phyloP scores from a whole-genome alignment of 2,329 filamentous ascomycete species.

The Albophoma yamanashiensis region DNA sequence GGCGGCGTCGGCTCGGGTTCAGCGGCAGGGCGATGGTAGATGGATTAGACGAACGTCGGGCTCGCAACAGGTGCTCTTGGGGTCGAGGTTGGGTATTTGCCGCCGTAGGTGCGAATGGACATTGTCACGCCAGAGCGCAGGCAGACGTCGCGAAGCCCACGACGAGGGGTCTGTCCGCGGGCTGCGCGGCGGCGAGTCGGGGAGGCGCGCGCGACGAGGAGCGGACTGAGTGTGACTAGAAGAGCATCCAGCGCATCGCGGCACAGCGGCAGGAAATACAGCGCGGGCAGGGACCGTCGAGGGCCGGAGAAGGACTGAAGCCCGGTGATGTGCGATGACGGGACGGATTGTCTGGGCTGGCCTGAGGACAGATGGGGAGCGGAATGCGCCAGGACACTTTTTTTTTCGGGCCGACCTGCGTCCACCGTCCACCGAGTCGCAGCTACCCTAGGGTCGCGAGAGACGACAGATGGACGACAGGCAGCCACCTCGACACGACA shows the following conservation, averaged over 20 bases:
- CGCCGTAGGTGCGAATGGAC: constrained; percentile 12
- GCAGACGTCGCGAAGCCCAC: not conserved
- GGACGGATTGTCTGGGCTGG: not conserved
- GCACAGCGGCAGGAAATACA: not conserved
- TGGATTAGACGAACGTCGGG: constrained; percentile 4
- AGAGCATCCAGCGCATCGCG: not conserved
- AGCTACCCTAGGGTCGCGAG: not conserved
- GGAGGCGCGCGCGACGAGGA: not conserved
- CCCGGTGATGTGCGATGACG: not conserved
- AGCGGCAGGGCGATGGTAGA: not conserved
- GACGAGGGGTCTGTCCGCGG: not conserved
- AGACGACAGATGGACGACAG: not conserved
- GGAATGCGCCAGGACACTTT: not conserved
- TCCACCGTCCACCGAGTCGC: not conserved
- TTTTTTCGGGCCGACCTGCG: not conserved
- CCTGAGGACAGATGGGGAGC: constrained; percentile 4
- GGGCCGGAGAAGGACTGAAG: not conserved
- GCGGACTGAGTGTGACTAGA: not conserved
- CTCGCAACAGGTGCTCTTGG: constrained; percentile 4
- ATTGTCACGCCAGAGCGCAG: constrained; percentile 11
- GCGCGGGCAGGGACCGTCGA: not conserved
- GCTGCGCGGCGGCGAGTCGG: not conserved
- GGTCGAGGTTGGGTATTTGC: constrained; percentile 9
- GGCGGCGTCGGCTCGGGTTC: not conserved
- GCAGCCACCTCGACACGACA: not conserved